Evolutionary conservation across 257 asterid species (phyloP).

Genomic region (Ballota nigra): DNA sequence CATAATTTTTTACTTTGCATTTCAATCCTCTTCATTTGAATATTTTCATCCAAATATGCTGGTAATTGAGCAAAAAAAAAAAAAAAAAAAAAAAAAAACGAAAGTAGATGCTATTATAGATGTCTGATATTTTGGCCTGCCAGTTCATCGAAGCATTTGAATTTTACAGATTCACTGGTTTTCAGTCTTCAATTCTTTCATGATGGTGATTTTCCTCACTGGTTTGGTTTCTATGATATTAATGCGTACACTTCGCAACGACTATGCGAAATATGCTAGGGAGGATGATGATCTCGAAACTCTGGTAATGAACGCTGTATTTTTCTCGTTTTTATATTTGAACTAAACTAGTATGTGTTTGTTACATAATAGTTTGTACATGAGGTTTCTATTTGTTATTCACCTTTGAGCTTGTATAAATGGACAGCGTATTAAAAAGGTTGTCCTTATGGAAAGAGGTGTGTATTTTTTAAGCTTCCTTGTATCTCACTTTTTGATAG

Average conservation of each 20-base stretch:
- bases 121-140: conserved; percentile 8
- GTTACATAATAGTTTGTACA: not conserved
- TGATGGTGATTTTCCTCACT: conserved; percentile 98
- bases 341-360: not conserved
- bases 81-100: not conserved
- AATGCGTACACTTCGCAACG: conserved; percentile 96
- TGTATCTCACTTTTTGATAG: conserved; percentile 26
- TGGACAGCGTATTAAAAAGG: not conserved
- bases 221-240: conserved; percentile 97
- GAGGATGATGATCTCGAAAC: conserved; percentile 97
- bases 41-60: not conserved
- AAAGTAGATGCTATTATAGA: not conserved
- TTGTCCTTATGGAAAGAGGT: not conserved
- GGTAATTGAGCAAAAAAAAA: not conserved
- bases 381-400: not conserved
- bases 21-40: not conserved
- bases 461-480: conserved; percentile 14
- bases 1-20: not conserved
- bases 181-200: conserved; percentile 93
- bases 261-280: conserved; percentile 97
- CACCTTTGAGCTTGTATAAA: not conserved
- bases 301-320: conserved; percentile 53
- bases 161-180: conserved; percentile 94
- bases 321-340: not conserved
- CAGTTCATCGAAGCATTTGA: conserved; percentile 20